These are phyloP conservation scores for Lactarius sp. DNA, from an alignment of 768 basidiomycete genomes.

Conservation along the genomic window DNA sequence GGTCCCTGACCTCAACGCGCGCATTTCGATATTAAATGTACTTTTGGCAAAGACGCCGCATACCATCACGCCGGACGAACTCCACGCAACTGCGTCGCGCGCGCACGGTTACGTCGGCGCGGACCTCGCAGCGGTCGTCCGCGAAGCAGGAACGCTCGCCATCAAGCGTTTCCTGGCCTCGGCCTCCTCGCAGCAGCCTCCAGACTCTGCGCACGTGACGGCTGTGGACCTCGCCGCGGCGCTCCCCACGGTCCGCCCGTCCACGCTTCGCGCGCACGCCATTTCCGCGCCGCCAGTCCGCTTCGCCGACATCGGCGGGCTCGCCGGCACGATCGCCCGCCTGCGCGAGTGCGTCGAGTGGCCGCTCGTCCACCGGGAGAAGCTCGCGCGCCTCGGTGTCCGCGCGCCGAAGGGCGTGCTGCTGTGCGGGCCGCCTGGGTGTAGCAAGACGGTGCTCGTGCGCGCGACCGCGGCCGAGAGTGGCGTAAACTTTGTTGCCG, in stretches of 20 bases:
- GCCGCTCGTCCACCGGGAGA: slow-evolving; percentile 84
- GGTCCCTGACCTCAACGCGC: slow-evolving; percentile 81
- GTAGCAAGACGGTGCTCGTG: slow-evolving; percentile 91
- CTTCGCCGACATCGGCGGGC: slow-evolving; percentile 90
- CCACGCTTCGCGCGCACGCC: slow-evolving; percentile 91
- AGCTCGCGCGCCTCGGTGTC: slow-evolving; percentile 84
- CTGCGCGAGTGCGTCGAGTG: slow-evolving; percentile 91
- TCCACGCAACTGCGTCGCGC: slow-evolving; percentile 61
- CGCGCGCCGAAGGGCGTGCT: slow-evolving; percentile 85
- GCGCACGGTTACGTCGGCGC: slow-evolving; percentile 98
- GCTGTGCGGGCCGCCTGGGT: slow-evolving; percentile 95
- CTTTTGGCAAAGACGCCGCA: slow-evolving; percentile 80
- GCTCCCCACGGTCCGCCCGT: slow-evolving; percentile 79
- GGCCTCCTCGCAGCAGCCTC: slow-evolving; percentile 23
- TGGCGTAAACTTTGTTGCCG: slow-evolving; percentile 92
- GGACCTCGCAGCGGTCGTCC: slow-evolving; percentile 86
- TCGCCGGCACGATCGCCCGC: slow-evolving; percentile 73
- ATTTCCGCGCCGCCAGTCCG: slow-evolving; percentile 77
- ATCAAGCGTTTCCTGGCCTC: slow-evolving; percentile 74
- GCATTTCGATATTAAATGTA: slow-evolving; percentile 82
- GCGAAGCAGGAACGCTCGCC: slow-evolving; percentile 87
- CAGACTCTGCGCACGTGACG: slow-evolving; percentile 30
- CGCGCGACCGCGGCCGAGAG: slow-evolving; percentile 91
- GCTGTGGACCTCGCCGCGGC: slow-evolving; percentile 68
- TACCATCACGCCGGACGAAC: slow-evolving; percentile 51